Base-by-base conservation (phyloP, 176 grass and related monocot genomes). In the Avena atlantica region DNA sequence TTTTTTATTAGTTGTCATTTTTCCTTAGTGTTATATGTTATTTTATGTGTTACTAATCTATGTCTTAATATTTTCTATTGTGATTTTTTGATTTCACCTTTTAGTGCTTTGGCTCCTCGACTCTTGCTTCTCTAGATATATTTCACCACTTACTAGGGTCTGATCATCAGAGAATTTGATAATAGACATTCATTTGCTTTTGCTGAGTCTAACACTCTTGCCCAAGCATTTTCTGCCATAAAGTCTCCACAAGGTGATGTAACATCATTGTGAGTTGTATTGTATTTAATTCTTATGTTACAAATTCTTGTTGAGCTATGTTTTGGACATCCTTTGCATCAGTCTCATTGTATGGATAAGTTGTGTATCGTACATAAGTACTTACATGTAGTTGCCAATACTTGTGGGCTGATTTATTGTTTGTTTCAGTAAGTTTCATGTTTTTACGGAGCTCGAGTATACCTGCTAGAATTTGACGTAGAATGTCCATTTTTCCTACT, bases 71-170 rank as follows among this genome's bases (percentile, higher is more conserved):
- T 89, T 76, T 31, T 62, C 13, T 25, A 6, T 13, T 44, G 21
- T 47, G 4, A 34, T 8, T n/a, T 59, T 51, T 29, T 65, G 84
- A 6, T 74, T 80, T 76, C 27, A 88, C 49, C 21, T 10, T 74
- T 56, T 64, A 74, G 24, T 81, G 31, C 34, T 84, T 83, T 70
- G 70, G 31, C 70, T 78, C 89, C 72, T 91, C 76, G 51, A 91
- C 85, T 70, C 59, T 76, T 80, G 40, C 52, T 91, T 66, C 68
- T 70, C 70, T 70, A 94, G 88, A 98, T 84, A 92, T 98, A 24
- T 95, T 98, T 78, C 86, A 79, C 71, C 77, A 68, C 95, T 94
- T 92, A 86, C 85, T 14, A 92, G 90, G 27, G 92, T 52, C 60
- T 95, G 68, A 79, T 95, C 64, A 87, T 89, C 31, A 94, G 23